Evolutionary conservation across 345 rosid species (phyloP), one percentile per base, ranked within the genome.

Genomic region (Theobroma cacao): DNA sequence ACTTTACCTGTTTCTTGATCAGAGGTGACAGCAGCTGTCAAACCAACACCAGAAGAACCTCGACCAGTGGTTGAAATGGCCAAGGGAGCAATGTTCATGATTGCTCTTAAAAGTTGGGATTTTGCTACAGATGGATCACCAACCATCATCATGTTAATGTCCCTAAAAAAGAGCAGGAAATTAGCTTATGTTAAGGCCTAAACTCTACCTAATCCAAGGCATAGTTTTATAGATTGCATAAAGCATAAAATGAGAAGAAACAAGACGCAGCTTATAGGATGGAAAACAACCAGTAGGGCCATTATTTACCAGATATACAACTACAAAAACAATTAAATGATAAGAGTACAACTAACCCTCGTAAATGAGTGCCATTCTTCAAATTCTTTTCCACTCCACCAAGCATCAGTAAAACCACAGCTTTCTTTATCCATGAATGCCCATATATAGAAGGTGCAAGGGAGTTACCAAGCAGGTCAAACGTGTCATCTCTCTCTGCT

Each of bases 101-200:
- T 96, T 40, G 99, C 99, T 84, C 99, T 89, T 81, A 96, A 78
- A 75, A 96, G 97, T 84, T 96, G 99, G 82, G 99, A 96, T 77
- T 96, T 96, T 60, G 99, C 99, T 84, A 96, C 98, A 72, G 99
- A 96, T 74, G 99, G 99, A 85, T 96, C 99, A 80, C 99, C 99
- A 77, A 96, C 98, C 99, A 96, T 96, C 99, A 96, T 94, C 99
- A 96, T 94, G 84, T 96, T 96, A 78, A 96, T 90, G 78, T 96
- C 99, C 86, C 99, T 96, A 62, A 71, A 77, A 88, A 62, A 62
- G 80, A 67, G 34, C 24, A 22, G 61, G 72, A 36, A 47, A 52
- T 43, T 47, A 31, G 47, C 2, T 61, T 56, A 45, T 58, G 6
- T 31, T 55, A 56, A 56, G 67, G 71, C 26, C 38, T 38, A 58